Evolutionary conservation across 805 yeast species (phyloP).

Genomic region (Metschnikowia cerradonensis): DNA sequence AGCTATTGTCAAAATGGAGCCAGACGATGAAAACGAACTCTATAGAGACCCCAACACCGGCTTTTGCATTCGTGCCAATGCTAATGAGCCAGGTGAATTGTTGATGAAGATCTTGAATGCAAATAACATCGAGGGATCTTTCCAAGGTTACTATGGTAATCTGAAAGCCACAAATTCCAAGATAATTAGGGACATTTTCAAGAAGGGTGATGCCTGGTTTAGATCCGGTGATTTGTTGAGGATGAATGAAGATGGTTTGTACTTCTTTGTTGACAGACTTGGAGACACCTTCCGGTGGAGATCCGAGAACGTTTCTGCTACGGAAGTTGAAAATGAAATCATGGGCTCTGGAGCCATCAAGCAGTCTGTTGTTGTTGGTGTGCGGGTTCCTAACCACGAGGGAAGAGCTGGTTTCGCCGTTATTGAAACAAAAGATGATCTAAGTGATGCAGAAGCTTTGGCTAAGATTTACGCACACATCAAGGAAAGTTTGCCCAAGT

Average conservation of each 20-base stretch:
- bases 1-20: slow-evolving; percentile 68
- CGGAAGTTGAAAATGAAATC: slow-evolving; percentile 83
- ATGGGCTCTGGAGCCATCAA: slow-evolving; percentile 45
- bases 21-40: slow-evolving; percentile 68
- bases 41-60: slow-evolving; percentile 68
- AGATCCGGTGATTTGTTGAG: slow-evolving; percentile 82
- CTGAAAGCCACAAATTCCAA: slow-evolving; percentile 75
- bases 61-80: slow-evolving; percentile 48
- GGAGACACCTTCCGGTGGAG: slow-evolving; percentile 98
- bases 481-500: slow-evolving; percentile 58
- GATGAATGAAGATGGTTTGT: slow-evolving; percentile 60
- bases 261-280: slow-evolving; percentile 84
- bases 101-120: slow-evolving; percentile 68
- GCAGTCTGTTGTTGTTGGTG: slow-evolving; percentile 85
- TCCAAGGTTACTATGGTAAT: slow-evolving; percentile 88
- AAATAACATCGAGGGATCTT: slow-evolving; percentile 63
- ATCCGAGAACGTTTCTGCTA: slow-evolving; percentile 89
- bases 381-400: slow-evolving; percentile 79
- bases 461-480: slow-evolving; percentile 27
- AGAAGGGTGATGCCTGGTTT: slow-evolving; percentile 87
- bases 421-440: slow-evolving; percentile 47
- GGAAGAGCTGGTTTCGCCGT: slow-evolving; percentile 94
- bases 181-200: slow-evolving; percentile 67
- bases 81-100: slow-evolving; percentile 81
- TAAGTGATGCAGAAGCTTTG: slow-evolving; percentile 21